Percentiles rank a stretch among this genome's conserved stretches.
phyloP scores from a whole-genome alignment of 768 basidiomycete genomes.

The Suillus alpinus region DNA sequence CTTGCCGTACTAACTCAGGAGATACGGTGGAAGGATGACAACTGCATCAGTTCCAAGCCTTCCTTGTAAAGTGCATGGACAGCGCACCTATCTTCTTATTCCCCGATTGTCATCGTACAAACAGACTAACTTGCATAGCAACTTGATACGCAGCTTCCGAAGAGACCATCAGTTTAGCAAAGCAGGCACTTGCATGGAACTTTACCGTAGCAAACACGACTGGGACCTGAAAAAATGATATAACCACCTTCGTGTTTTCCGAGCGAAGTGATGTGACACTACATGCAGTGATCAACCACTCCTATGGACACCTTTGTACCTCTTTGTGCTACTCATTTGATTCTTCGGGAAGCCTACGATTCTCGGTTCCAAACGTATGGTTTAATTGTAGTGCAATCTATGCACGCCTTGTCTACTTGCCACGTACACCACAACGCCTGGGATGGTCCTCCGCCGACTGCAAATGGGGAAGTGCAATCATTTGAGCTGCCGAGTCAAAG shows the following conservation, averaged over 20 bases:
- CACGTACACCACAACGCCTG: too few species aligned
- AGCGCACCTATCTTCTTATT: background rate
- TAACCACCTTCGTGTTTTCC: too few species aligned
- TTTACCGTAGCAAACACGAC: too few species aligned
- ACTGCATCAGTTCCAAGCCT: slow-evolving; percentile 14
- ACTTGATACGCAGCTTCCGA: background rate
- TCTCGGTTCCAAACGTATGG: background rate
- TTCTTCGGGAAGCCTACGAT: background rate
- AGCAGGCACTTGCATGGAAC: too few species aligned
- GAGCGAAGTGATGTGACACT: too few species aligned
- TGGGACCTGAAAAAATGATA: too few species aligned
- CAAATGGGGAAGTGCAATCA: too few species aligned
- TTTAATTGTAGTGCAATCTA: too few species aligned
- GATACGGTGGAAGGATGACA: slow-evolving; percentile 56
- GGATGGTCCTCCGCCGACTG: too few species aligned
- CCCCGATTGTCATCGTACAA: background rate
- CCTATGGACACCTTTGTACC: background rate
- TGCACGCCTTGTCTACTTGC: too few species aligned
- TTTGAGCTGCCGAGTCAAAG: too few species aligned
- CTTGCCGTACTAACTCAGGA: slow-evolving; percentile 63
- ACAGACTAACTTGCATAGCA: background rate
- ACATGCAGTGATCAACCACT: background rate
- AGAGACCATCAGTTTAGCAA: background rate
- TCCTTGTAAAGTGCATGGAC: background rate
- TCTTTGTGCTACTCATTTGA: background rate